Conservation (phyloP, 345 rosid species). For the Fremontodendron californicum region DNA sequence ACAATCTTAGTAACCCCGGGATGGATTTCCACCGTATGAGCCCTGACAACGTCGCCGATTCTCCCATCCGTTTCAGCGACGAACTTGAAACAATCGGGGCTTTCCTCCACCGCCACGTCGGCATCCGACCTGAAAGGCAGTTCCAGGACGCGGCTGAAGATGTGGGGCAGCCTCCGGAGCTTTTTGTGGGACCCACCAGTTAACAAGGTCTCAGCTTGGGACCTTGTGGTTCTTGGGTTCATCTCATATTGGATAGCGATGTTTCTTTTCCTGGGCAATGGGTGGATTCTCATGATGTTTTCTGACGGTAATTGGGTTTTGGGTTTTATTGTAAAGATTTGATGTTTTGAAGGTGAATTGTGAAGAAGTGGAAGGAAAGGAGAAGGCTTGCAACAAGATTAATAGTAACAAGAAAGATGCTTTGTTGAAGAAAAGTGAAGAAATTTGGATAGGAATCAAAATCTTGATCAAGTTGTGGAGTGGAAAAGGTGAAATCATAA, state of each 20-base stretch:
- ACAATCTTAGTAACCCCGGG: constrained; percentile 88
- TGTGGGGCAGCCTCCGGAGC: constrained; percentile 88
- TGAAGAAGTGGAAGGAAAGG: neutral
- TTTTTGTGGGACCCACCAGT: constrained; percentile 53
- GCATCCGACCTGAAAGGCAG: constrained; percentile 88
- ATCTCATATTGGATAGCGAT: constrained; percentile 44
- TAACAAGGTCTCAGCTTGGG: constrained; percentile 19
- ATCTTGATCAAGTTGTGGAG: constrained; percentile 23
- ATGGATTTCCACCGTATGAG: constrained; percentile 71
- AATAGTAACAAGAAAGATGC: constrained; percentile 27
- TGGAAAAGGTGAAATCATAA: constrained; percentile 27
- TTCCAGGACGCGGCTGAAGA: constrained; percentile 82
- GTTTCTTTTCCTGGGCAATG: constrained; percentile 61
- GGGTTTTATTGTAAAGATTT: constrained; percentile 12
- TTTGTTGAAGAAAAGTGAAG: constrained; percentile 7
- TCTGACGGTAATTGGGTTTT: neutral
- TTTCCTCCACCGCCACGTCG: constrained; percentile 78
- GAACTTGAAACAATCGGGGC: constrained; percentile 65
- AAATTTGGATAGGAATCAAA: constrained; percentile 33
- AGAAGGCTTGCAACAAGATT: constrained; percentile 22
- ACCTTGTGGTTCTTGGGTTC: constrained; percentile 22
- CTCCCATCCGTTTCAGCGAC: constrained; percentile 65
- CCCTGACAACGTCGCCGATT: constrained; percentile 63
- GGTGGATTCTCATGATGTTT: constrained; percentile 75
- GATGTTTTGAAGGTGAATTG: neutral